These are phyloP conservation scores for Leccinum subrobustum DNA, from an alignment of 1,284 basidiomycete species.

Conservation along the genomic window DNA sequence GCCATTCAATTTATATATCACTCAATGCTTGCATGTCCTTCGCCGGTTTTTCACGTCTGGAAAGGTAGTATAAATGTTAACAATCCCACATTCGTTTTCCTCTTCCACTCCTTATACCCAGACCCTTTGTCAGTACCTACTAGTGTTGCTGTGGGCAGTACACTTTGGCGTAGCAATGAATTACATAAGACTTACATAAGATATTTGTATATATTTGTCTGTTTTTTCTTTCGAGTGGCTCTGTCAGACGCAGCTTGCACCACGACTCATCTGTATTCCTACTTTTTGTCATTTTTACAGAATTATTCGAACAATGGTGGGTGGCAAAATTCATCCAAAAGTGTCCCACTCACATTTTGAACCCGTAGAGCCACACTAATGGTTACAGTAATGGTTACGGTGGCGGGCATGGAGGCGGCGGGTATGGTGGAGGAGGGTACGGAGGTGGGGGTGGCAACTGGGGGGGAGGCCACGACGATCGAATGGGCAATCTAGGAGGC, in stretches of 20 bases:
- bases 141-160: neutral
- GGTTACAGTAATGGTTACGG: slow-evolving; percentile 36
- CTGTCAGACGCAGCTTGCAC: slow-evolving; percentile 14
- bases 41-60: neutral
- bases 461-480: slow-evolving; percentile 45
- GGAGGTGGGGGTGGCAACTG: slow-evolving; percentile 39
- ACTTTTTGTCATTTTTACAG: slow-evolving; percentile 1
- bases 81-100: slow-evolving; percentile 12
- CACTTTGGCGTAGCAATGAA: neutral
- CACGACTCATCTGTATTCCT: slow-evolving; percentile 19
- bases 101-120: slow-evolving; percentile 15
- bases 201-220: slow-evolving; percentile 17
- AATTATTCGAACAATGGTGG: slow-evolving; percentile 26
- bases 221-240: slow-evolving; percentile 17
- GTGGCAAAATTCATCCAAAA: neutral
- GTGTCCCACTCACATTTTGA: slow-evolving; percentile 10
- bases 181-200: slow-evolving; percentile 14
- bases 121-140: neutral
- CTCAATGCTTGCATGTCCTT: slow-evolving; percentile 6
- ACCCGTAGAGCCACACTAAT: slow-evolving; percentile 26
- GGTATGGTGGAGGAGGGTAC: slow-evolving; percentile 25
- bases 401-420: slow-evolving; percentile 17
- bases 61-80: slow-evolving; percentile 11
- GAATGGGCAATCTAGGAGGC: slow-evolving; percentile 70
- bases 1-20: slow-evolving; percentile 9